Evolutionary conservation across 108 stramenopile species (phyloP).

Genomic region (Seminavis robusta): DNA sequence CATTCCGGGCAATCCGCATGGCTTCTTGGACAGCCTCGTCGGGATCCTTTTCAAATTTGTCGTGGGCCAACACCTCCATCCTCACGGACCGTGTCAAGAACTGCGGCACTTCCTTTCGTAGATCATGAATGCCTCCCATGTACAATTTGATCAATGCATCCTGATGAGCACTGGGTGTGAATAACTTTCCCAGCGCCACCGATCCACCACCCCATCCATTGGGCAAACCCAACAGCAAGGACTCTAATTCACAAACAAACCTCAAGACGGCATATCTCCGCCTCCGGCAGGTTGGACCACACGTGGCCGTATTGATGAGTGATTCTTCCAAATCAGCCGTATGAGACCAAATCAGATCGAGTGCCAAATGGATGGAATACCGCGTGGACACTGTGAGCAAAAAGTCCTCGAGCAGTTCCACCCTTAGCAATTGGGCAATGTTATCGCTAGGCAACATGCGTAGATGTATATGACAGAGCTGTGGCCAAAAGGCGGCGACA

Average conservation of each 20-base stretch:
- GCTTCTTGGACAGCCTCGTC: constrained; percentile 42
- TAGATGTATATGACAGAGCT: constrained; percentile 78
- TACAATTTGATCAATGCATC: constrained; percentile 45
- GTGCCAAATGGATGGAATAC: constrained; percentile 74
- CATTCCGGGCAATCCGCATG: constrained; percentile 66
- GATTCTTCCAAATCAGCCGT: constrained; percentile 85
- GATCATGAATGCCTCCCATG: constrained; percentile 58
- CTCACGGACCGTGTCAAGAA: constrained; percentile 65
- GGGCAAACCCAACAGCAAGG: constrained; percentile 77
- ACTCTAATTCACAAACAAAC: constrained; percentile 83
- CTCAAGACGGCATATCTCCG: constrained; percentile 72
- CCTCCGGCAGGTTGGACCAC: constrained; percentile 35
- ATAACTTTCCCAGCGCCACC: constrained; percentile 64
- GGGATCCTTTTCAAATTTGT: constrained; percentile 1
- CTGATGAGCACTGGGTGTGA: constrained; percentile 69
- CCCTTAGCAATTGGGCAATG: constrained; percentile 50
- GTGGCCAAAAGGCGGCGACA: constrained; percentile 86
- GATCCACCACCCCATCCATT: constrained; percentile 84
- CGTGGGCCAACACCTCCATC: constrained; percentile 26
- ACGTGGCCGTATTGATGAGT: constrained; percentile 18
- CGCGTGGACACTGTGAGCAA: constrained; percentile 66
- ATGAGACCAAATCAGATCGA: constrained; percentile 79
- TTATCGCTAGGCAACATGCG: constrained; percentile 79
- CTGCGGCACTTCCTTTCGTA: constrained; percentile 20
- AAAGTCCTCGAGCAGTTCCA: constrained; percentile 86